Base-by-base conservation (phyloP, 257 asterid species). In the Solanum etuberosum region DNA sequence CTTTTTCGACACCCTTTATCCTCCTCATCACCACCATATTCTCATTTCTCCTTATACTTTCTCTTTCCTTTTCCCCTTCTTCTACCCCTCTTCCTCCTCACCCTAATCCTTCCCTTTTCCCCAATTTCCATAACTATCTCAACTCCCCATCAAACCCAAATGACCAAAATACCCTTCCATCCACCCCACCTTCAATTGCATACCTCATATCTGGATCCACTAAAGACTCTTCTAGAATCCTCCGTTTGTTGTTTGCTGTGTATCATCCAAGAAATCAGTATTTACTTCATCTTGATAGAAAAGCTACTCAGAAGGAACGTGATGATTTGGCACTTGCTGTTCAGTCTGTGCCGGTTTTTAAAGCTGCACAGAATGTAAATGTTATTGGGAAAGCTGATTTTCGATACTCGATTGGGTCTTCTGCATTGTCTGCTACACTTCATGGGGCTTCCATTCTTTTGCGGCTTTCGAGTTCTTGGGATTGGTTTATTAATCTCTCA, bases 401-500 rank as follows among this genome's bases (percentile, higher is more conserved):
- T 86, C 96, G 94, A 61, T 90, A 88, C 87, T 42, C 90, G 7
- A 35, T 68, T 46, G 99, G 99, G 70, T 95, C 97, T 1, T 93
- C 96, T 38, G 86, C 90, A 21, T 88, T 97, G 35, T 92, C 99
- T 0, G 90, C 99, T 72, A 88, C 90, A 46, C 98, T 97, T 40
- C 99, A 90, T 86, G 99, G 98, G 15, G 98, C 98, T 2, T 92
- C 98, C 2, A 89, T 93, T 87, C 86, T 96, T 92, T 92, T 95
- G 20, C 89, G 93, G 2, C 3, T 94, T 46, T 91, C 93, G 21
- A 46, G 59, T 13, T 89, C 87, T 67, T 97, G 99, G 99, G 96
- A 97, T 92, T 97, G 99, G 99, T 91, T 96, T 88, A 91, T 97
- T 38, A 94, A 91, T 87, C 98, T 97, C 7, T 92, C 93, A 32